Conservation (phyloP, 2,329 filamentous ascomycete species). For the Colletotrichum viniferum region DNA sequence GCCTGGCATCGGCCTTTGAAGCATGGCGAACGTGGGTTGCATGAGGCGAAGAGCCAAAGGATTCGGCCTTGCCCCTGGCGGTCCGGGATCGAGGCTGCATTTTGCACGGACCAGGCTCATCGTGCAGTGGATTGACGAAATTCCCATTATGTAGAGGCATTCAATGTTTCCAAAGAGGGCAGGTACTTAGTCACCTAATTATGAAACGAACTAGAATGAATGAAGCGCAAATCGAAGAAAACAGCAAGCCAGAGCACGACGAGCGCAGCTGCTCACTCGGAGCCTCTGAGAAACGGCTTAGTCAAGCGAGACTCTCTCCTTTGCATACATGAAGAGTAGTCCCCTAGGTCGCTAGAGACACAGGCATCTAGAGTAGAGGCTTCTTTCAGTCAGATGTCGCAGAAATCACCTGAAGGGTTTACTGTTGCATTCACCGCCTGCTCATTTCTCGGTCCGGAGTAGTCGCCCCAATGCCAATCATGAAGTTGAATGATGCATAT, state of each 20-base stretch:
- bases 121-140: background rate
- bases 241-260: background rate
- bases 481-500: accelerated
- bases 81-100: background rate
- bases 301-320: background rate
- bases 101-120: background rate
- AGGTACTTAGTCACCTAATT: background rate
- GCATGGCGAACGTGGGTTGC: background rate
- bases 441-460: accelerated
- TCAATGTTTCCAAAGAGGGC: background rate
- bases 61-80: background rate
- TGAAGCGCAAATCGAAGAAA: background rate
- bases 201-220: background rate
- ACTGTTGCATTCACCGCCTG: background rate
- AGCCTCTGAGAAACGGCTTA: background rate
- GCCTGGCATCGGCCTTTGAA: background rate
- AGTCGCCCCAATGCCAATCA: accelerated
- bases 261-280: background rate
- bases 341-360: background rate
- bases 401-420: background rate
- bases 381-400: accelerated
- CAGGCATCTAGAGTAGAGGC: background rate
- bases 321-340: accelerated
- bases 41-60: background rate
- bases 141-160: background rate